Evolutionary conservation across 306 rosid genomes (phyloP), one percentile per base, ranked within the genome.

Genomic region (Begonia peltatifolia): DNA sequence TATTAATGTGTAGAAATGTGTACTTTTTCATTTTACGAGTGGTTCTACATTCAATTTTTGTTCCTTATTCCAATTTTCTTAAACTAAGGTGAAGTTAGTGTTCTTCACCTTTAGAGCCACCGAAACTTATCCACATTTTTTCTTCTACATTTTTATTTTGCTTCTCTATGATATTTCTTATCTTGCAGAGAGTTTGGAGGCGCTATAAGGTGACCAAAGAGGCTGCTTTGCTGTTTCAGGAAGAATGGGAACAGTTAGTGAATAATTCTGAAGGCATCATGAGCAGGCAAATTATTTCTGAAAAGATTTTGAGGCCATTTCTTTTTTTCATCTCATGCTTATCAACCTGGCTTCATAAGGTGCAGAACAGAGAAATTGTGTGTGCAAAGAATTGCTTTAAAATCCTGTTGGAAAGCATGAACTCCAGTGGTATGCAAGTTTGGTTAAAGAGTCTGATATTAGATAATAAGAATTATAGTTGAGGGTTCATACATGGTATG

Each of bases 101-200:
- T 5, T 30, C 38, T 30, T 30, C 38, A 30, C 38, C 8, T 30
- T 0, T 30, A 30, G 38, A 30, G 38, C 38, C 38, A 30, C 38
- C 9, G 38, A 30, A 30, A 1, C 38, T 7, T 30, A 30, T 30
- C 9, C 38, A 6, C 38, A 5, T 30, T 20, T 30, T 30, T 30
- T 3, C 7, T 30, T 30, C 8, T 5, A 5, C 6, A 30, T 30
- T 30, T 30, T 30, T 30, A 30, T 4, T 30, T 3, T 30, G 8
- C 38, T 30, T 30, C 38, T 30, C 8, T 30, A 30, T 7, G 9
- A 30, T 30, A 44, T 41, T 16, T 38, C 67, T 67, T 30, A 61
- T 57, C 47, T 55, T 55, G 30, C 62, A 89, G 97, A 85, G 90
- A 72, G 90, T 85, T 23, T 89, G 95, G 97, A 84, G 87, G 80